Evolutionary conservation across 768 basidiomycete genomes (phyloP), one percentile per base, ranked within the genome.

Genomic region (Phylloporus arenicola): DNA sequence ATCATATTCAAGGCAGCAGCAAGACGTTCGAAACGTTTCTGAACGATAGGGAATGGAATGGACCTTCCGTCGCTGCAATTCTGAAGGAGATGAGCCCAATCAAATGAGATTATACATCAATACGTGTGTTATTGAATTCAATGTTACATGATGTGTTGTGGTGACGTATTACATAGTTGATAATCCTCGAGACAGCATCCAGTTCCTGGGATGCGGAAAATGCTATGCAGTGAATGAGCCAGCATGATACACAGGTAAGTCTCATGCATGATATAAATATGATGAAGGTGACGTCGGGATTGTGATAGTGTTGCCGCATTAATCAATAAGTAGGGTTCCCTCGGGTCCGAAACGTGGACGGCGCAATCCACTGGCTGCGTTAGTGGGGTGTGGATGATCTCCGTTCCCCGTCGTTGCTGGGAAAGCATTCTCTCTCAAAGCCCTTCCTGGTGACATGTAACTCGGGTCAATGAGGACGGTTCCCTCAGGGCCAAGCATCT

Each of bases 291-390:
- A 24, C 31, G 8, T 6, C 6, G 11, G 8, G 11, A 19, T 34
- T 6, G 14, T 31, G 11, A 27, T 4, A 25, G n/a, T 2, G 24
- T 14, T 5, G 13, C 6, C 31, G 29, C 5, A 19, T 24, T 50
- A 58, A 19, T 54, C 40, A 37, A 65, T 48, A 25, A 65, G 60
- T 9, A 60, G 58, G 12, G 64, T 65, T 29, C 56, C 64, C 13
- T 57, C 51, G 1, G 56, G 60, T 4, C 64, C 64, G 6, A 65
- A 44, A 34, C 53, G 52, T 37, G 37, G 27, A 12, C 35, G 51
- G 39, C 38, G 33, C n/a, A 33, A 16, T 25, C 33, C 48, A 6
- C 35, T 44, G 19, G 30, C 20, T 14, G 34, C 14, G 30, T n/a
- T 10, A 24, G 27, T 35, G 6, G 43, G 11, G n/a, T 45, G 24